Evolutionary conservation across 2,329 filamentous ascomycete species (phyloP).

Genomic region (Calonectria honghensis): DNA sequence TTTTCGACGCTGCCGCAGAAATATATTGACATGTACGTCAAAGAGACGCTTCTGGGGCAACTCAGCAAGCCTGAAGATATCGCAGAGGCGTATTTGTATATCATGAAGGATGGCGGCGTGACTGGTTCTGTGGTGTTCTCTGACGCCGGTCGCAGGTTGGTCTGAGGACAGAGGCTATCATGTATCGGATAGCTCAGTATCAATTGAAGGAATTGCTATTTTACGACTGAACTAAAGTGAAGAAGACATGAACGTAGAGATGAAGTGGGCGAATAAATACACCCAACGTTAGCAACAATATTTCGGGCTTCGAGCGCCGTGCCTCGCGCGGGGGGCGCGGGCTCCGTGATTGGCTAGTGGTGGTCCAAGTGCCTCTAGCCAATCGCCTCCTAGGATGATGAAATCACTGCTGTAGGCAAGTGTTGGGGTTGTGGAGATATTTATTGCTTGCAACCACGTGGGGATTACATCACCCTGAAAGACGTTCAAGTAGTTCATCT

Average conservation of each 20-base stretch:
- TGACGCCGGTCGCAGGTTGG: neutral
- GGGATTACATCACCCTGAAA: neutral
- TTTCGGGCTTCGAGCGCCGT: neutral
- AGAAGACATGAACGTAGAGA: neutral
- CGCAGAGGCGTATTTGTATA: constrained; percentile 23
- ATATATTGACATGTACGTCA: neutral
- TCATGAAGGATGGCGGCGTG: constrained; percentile 13
- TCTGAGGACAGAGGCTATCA: neutral
- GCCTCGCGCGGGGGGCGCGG: constrained; percentile 1
- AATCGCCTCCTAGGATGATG: neutral
- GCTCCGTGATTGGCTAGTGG: neutral
- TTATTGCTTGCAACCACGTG: neutral
- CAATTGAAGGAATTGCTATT: neutral
- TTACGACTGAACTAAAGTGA: neutral
- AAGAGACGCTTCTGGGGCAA: constrained; percentile 12
- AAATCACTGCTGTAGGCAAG: neutral
- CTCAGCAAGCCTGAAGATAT: constrained; percentile 22
- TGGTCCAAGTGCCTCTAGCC: neutral
- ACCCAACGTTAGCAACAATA: neutral
- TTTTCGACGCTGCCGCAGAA: neutral
- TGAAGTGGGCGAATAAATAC: neutral
- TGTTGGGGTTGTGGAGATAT: neutral
- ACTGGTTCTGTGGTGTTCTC: constrained; percentile 15
- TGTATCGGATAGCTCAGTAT: neutral
- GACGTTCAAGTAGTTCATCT: neutral